Percentiles rank a stretch among this genome's conserved stretches.
These are phyloP conservation scores for Pugionium dolabratum DNA, from an alignment of 345 rosid genomes.

Conservation along the genomic window DNA sequence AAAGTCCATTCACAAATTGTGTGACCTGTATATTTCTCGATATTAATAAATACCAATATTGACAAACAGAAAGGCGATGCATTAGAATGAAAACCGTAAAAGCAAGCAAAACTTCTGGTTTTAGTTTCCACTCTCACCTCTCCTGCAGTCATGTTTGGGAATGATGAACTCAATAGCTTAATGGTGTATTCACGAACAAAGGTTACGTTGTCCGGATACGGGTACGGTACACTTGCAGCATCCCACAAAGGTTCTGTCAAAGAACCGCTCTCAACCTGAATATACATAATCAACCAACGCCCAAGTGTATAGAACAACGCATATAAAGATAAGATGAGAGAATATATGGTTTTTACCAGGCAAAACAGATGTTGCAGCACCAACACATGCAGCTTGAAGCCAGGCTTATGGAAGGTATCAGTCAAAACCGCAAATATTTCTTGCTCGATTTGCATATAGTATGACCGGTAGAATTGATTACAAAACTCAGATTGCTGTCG, in stretches of 20 bases:
- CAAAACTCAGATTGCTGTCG: conserved; percentile 85
- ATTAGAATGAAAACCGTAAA: background rate
- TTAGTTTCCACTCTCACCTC: conserved; percentile 55
- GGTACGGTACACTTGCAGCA: conserved; percentile 64
- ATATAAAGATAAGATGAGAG: background rate
- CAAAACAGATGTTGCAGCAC: conserved; percentile 89
- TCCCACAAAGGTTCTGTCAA: conserved; percentile 96
- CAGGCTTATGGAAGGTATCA: conserved; percentile 98
- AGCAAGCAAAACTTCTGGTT: conserved; percentile 8
- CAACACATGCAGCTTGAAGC: conserved; percentile 93
- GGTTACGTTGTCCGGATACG: conserved; percentile 69
- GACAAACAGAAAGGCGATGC: background rate
- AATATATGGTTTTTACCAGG: conserved; percentile 53
- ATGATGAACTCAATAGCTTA: conserved; percentile 85
- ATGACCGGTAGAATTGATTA: conserved; percentile 69
- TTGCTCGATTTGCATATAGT: conserved; percentile 64
- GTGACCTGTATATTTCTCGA: conserved; percentile 58
- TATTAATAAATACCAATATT: conserved; percentile 20
- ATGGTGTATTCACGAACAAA: conserved; percentile 93
- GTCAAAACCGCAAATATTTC: conserved; percentile 96
- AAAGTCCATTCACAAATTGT: conserved; percentile 81
- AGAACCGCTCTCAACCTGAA: conserved; percentile 79
- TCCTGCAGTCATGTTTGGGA: conserved; percentile 88
- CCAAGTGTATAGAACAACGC: background rate
- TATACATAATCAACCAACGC: background rate